Percentiles rank a stretch among this genome's conserved stretches.
These are phyloP conservation scores for Xylaria grammica DNA, from an alignment of 495 filamentous ascomycete species.

Conservation along the genomic window DNA sequence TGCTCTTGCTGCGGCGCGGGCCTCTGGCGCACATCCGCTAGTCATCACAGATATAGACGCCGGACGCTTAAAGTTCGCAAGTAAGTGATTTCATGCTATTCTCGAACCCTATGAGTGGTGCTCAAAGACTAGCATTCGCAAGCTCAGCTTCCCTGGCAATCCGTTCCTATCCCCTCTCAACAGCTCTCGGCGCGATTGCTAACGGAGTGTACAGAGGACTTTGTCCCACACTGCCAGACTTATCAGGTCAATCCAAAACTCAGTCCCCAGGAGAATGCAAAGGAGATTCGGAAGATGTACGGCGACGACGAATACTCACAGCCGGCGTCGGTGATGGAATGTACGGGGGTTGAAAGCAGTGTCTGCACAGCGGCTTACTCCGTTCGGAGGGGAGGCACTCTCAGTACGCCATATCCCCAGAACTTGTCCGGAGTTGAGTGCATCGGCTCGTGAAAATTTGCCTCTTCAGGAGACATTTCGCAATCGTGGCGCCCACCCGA, in stretches of 20 bases:
- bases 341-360: conserved; percentile 67
- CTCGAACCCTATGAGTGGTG: background rate
- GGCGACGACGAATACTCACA: conserved; percentile 55
- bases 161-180: background rate
- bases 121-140: background rate
- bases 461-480: background rate
- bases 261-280: conserved; percentile 56
- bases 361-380: conserved; percentile 61
- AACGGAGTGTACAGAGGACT: conserved; percentile 34
- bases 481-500: background rate
- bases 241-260: conserved; percentile 55
- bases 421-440: background rate
- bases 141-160: background rate
- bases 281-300: conserved; percentile 58
- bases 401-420: conserved; percentile 39
- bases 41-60: conserved; percentile 68
- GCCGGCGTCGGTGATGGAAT: conserved; percentile 64
- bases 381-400: conserved; percentile 61
- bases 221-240: conserved; percentile 59
- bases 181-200: background rate
- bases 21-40: conserved; percentile 67
- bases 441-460: conserved; percentile 15
- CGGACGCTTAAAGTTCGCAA: conserved; percentile 61
- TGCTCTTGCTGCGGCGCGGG: conserved; percentile 56
- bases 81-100: conserved; percentile 21